Base-by-base conservation (phyloP, 192 early-diverging fungal species). In the Chytriomyces sp. region DNA sequence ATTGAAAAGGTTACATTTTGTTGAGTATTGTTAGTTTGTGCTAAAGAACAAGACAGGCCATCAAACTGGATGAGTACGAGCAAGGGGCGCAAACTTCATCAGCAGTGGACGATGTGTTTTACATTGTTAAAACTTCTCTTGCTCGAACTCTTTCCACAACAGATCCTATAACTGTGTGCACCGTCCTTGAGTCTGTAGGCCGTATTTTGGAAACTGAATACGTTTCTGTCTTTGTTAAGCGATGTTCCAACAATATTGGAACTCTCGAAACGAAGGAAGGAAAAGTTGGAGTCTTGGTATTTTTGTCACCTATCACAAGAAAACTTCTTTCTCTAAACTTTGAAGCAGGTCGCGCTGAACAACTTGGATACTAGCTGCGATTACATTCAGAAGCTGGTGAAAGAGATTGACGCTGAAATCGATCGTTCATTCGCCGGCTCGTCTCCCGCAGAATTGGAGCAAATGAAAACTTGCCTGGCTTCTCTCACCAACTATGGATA, bases 81-180 rank as follows among this genome's bases (percentile, higher is more conserved):
- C 55, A 19, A 1, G 71, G 49, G 26, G 64, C 69, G 0, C 41
- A 68, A 19, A 78, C 82, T 26, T 85, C 86, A 37, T 65, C 76
- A 5, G 88, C 91, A 68, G 95, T 98, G 8, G 97, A 94, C 49
- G 97, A 99, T 70, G 87, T 96, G 6, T 97, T 98, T 75, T 99
- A 92, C 76, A 91, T 99, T 40, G 76, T 93, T 26, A 91, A 92
- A 64, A 91, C 89, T 28, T 86, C 88, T 4, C 75, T 93, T 5
- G 83, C 84, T 34, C 86, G 94, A 56, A 85, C 89, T 1, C 75
- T 97, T 1, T 78, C 89, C n/a, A 93, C 93, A 0, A 82, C 87
- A 40, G 88, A 93, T 64, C 74, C 90, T 17, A 81, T 91, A 22
- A 82, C 88, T 0, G 71, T 95, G 3, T 86, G 87, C 5, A 86